phyloP scores from a whole-genome alignment of 1,139 yeast genomes.

The Kluyveromyces marxianus region DNA sequence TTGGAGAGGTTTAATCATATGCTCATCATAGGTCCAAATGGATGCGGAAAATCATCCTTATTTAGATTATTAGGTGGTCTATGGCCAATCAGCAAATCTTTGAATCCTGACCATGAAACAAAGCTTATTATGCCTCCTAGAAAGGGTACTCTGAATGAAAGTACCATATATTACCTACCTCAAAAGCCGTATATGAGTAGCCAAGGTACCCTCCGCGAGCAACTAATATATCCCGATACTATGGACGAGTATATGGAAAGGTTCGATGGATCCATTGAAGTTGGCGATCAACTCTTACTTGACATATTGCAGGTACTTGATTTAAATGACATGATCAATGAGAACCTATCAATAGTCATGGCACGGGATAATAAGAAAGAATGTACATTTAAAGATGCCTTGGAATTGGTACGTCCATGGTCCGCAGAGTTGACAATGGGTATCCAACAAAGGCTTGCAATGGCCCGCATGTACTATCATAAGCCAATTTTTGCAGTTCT shows the following conservation, averaged over 20 bases:
- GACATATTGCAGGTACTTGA: constrained; percentile 56
- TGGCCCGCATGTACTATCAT: constrained; percentile 89
- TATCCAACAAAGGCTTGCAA: constrained; percentile 87
- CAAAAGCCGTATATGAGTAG: constrained; percentile 82
- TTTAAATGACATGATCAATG: constrained; percentile 46
- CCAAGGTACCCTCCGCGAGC: constrained; percentile 69
- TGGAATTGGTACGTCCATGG: constrained; percentile 76
- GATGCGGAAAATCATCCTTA: constrained; percentile 88
- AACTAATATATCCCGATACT: constrained; percentile 79
- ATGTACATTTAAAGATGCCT: constrained; percentile 39
- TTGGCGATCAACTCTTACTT: constrained; percentile 54
- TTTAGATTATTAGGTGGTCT: constrained; percentile 87
- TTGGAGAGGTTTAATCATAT: constrained; percentile 79
- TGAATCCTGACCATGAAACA: constrained; percentile 54
- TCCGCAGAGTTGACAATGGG: constrained; percentile 83
- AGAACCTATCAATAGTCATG: constrained; percentile 31
- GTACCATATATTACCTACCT: constrained; percentile 80
- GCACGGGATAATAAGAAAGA: constrained; percentile 20
- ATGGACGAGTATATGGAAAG: constrained; percentile 47
- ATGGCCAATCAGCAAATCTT: constrained; percentile 74
- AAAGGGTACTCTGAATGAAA: constrained; percentile 20
- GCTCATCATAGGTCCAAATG: constrained; percentile 90
- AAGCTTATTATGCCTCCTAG: constrained; percentile 27
- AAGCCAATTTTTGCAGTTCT: constrained; percentile 87
- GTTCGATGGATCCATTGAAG: constrained; percentile 30